These are phyloP conservation scores for Dactylella cylindrospora DNA, from an alignment of 2,329 filamentous ascomycete genomes.

Conservation along the genomic window DNA sequence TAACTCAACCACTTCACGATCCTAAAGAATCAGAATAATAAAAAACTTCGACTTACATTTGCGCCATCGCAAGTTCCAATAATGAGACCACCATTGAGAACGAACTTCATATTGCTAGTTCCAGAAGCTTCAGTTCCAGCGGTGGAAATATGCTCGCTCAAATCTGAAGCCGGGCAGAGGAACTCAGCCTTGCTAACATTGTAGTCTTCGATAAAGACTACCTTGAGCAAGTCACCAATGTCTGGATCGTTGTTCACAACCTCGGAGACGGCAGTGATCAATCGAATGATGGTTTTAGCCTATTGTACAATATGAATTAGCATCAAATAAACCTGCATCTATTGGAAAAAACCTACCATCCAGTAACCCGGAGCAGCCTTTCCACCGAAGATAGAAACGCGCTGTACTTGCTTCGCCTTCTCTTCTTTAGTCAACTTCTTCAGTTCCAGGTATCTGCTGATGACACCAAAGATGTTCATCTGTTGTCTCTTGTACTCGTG, in stretches of 20 bases:
- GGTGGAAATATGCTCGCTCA: constrained; percentile 98
- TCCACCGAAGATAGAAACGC: constrained; percentile 94
- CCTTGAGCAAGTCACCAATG: constrained; percentile 90
- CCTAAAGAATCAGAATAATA: constrained; percentile 22
- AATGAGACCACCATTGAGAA: constrained; percentile 92
- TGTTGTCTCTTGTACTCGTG: constrained; percentile 99
- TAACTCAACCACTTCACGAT: background rate
- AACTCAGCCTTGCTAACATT: constrained; percentile 99
- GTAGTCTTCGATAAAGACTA: constrained; percentile 96
- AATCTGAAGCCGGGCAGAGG: constrained; percentile 88
- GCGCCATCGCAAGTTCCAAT: constrained; percentile 98
- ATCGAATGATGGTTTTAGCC: constrained; percentile 95
- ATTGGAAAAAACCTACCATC: too few relatives aligned
- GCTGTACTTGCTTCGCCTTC: constrained; percentile 79
- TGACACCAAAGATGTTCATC: constrained; percentile 97
- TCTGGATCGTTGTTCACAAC: constrained; percentile 92
- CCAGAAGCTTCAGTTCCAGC: constrained; percentile 80
- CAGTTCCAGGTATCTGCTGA: constrained; percentile 86
- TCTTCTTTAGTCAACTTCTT: constrained; percentile 82
- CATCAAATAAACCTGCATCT: background rate
- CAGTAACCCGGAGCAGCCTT: constrained; percentile 98
- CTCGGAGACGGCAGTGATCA: constrained; percentile 86
- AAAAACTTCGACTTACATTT: constrained; percentile 67
- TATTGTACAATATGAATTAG: constrained; percentile 7
- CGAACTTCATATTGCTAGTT: constrained; percentile 93